phyloP scores from a whole-genome alignment of 1,284 basidiomycete genomes.

The Wallemia ichthyophaga region DNA sequence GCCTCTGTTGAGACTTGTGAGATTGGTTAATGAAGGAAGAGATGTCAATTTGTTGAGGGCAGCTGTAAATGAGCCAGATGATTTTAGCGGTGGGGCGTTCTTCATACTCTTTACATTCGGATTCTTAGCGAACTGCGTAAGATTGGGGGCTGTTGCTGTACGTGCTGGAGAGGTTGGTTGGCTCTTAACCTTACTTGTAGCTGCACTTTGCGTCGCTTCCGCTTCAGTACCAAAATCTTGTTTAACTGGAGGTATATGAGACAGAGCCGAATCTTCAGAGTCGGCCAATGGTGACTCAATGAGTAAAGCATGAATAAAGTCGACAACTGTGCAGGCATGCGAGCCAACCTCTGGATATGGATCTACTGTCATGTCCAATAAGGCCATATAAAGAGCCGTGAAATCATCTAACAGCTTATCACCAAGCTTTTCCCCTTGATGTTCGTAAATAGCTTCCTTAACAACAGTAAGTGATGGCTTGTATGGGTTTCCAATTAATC shows the following conservation, averaged over 20 bases:
- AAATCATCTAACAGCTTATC: constrained; percentile 50
- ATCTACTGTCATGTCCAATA: constrained; percentile 74
- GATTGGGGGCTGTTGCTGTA: not conserved
- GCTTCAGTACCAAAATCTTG: not conserved
- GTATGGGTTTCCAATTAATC: constrained; percentile 27
- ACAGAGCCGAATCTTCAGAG: constrained; percentile 32
- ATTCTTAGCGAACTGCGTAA: not conserved
- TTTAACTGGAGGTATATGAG: constrained; percentile 8
- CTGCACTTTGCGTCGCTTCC: not conserved
- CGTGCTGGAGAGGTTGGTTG: not conserved
- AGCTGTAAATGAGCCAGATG: not conserved
- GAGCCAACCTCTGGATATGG: constrained; percentile 75
- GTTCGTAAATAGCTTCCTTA: constrained; percentile 27
- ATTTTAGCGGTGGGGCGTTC: not conserved
- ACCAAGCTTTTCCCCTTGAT: constrained; percentile 38
- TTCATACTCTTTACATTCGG: not conserved
- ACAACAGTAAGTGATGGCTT: constrained; percentile 19
- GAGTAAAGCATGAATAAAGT: constrained; percentile 68
- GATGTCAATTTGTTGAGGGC: not conserved
- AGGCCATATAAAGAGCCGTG: constrained; percentile 66
- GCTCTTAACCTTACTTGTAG: not conserved
- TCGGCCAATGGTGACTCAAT: constrained; percentile 58
- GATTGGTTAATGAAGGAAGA: not conserved
- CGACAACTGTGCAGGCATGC: constrained; percentile 64
- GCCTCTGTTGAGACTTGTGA: not conserved